Evolutionary conservation across 2,329 filamentous ascomycete genomes (phyloP), one percentile per base, ranked within the genome.

Genomic region (Fusarium dimerum): DNA sequence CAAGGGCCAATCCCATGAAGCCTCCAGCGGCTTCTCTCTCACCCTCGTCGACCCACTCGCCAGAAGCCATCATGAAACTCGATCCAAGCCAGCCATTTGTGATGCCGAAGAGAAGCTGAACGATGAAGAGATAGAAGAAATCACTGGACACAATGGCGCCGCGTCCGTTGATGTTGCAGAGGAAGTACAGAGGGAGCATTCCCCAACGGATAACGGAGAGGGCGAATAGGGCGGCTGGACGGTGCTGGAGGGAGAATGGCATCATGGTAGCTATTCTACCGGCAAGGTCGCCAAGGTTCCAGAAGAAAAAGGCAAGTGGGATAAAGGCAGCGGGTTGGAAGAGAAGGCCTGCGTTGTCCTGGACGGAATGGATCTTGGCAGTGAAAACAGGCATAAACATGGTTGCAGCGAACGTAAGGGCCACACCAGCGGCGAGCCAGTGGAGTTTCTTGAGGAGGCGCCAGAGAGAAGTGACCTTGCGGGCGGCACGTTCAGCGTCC

Each of bases 371-470:
- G 57, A 76, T 87, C 71, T 87, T 84, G 51, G 80, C 76, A 0
- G 94, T 97, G 72, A 95, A 95, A 55, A 97, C 90, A 1, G 94
- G 94, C 76, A 92, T 97, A 68, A 94, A 86, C 93, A 99, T 97
- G 45, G 92, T 92, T 49, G 93, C 75, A 40, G 81, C 74, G 66
- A 97, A 97, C 67, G 87, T 92, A 58, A 92, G 69, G 64, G 90
- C 91, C 13, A 97, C 84, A 8, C 89, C 84, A n/a, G 79, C 76
- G 1, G 90, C 84, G 13, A 92, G 79, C 83, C 88, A 95, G 65
- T 83, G 84, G 42, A 97, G 82, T 70, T 96, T 96, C 55, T 76
- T 76, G 63, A 94, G 85, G 4, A 97, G 82, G 1, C 76, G 76
- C 59, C 76, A 76, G 58, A 97, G 79, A 62, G 76, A 69, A 47